These are phyloP conservation scores for Ustilago cynodontis DNA, from an alignment of 1,284 basidiomycete species.

Conservation along the genomic window DNA sequence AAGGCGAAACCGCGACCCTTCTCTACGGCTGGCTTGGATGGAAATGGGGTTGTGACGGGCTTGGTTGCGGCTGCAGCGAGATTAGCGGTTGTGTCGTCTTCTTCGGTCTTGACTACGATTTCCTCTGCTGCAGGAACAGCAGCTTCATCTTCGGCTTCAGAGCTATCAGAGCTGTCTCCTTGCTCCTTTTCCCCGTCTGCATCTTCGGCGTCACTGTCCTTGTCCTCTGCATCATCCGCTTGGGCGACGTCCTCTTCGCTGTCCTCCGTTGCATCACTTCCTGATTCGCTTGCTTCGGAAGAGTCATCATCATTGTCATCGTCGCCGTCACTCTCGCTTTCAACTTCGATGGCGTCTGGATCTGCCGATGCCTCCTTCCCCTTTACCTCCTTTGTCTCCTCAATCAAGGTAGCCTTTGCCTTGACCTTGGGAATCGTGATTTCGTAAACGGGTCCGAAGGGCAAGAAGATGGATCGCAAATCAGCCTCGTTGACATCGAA, in stretches of 20 bases:
- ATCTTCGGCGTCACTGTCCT: slow-evolving; percentile 8
- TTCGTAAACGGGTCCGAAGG: slow-evolving; percentile 87
- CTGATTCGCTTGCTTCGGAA: neutral
- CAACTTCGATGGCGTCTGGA: slow-evolving; percentile 28
- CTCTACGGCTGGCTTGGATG: slow-evolving; percentile 75
- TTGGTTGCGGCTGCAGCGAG: slow-evolving; percentile 2
- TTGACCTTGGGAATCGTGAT: slow-evolving; percentile 79
- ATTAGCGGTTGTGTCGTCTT: slow-evolving; percentile 15
- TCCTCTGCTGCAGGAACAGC: slow-evolving; percentile 80
- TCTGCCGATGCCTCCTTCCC: slow-evolving; percentile 40
- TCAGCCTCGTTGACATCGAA: slow-evolving; percentile 79
- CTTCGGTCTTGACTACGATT: slow-evolving; percentile 47
- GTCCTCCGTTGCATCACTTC: slow-evolving; percentile 66
- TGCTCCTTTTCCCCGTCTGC: slow-evolving; percentile 63
- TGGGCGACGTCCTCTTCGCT: slow-evolving; percentile 71
- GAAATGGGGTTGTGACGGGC: slow-evolving; percentile 32
- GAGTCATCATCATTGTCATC: slow-evolving; percentile 17
- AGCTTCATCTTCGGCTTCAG: neutral
- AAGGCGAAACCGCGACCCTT: slow-evolving; percentile 90
- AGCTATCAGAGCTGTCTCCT: slow-evolving; percentile 41
- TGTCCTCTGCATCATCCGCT: slow-evolving; percentile 71
- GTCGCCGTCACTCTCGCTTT: slow-evolving; percentile 9
- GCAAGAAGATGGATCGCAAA: slow-evolving; percentile 86
- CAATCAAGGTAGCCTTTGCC: slow-evolving; percentile 51
- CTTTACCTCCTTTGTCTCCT: slow-evolving; percentile 29